Percentiles rank a stretch among this genome's conserved stretches.
Evolutionary conservation across 78 protist species (phyloP).

Genomic region (Dictyostelium firmibasis): DNA sequence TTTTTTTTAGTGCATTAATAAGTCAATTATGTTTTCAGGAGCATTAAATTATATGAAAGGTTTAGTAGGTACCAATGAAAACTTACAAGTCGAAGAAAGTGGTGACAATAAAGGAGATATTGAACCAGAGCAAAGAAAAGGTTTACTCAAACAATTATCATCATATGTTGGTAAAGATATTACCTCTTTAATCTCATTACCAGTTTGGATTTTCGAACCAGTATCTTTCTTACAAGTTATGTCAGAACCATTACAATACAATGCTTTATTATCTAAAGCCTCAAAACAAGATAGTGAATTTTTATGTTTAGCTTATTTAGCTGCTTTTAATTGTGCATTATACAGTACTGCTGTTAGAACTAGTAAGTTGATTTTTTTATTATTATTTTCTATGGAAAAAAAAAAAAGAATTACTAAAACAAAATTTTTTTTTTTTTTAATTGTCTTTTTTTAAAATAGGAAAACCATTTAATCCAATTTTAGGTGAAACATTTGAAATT

Average conservation of each 20-base stretch:
- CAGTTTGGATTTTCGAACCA: conserved; percentile 83
- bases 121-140: conserved; percentile 79
- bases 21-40: conserved; percentile 31
- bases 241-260: conserved; percentile 78
- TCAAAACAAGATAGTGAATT: conserved; percentile 22
- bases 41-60: conserved; percentile 61
- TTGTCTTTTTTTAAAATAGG: background rate
- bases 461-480: conserved; percentile 84
- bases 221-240: conserved; percentile 78
- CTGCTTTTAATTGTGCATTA: conserved; percentile 77
- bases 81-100: conserved; percentile 49
- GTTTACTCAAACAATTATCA: conserved; percentile 73
- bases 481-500: conserved; percentile 84
- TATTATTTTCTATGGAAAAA: background rate
- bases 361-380: conserved; percentile 19
- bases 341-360: conserved; percentile 74
- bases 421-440: conserved; percentile 7
- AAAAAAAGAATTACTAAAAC: background rate
- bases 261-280: conserved; percentile 47
- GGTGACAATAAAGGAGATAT: conserved; percentile 40
- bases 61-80: conserved; percentile 39
- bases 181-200: conserved; percentile 76
- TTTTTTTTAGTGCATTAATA: background rate
- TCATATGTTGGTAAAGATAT: conserved; percentile 77
- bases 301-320: conserved; percentile 71